phyloP scores from a whole-genome alignment of 2,329 filamentous ascomycete species.

The Decorospora gaudefroyi region DNA sequence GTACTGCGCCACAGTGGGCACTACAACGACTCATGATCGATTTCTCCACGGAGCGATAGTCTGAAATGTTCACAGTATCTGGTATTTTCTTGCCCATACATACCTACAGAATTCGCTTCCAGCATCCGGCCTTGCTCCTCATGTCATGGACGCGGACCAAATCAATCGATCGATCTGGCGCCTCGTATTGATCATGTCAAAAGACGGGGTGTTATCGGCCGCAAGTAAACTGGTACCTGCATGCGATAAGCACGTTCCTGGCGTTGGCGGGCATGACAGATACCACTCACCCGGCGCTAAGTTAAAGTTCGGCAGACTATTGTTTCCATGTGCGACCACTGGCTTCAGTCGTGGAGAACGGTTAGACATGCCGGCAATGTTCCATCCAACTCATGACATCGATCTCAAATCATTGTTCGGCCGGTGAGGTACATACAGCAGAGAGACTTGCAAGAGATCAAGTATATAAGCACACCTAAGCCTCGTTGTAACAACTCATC shows the following conservation, averaged over 20 bases:
- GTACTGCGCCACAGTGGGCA: background rate
- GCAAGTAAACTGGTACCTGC: slow-evolving; percentile 6
- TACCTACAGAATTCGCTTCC: too few relatives aligned
- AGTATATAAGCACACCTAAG: slow-evolving; percentile 10
- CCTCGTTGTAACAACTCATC: slow-evolving; percentile 2
- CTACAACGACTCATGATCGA: slow-evolving; percentile 3
- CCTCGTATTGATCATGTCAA: background rate
- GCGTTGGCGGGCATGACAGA: slow-evolving; percentile 12
- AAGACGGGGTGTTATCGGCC: background rate
- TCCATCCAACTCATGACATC: slow-evolving; percentile 11
- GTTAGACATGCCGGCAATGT: slow-evolving; percentile 7
- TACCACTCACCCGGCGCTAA: slow-evolving; percentile 11
- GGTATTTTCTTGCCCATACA: too few relatives aligned
- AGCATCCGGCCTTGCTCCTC: too few relatives aligned
- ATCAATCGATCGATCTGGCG: too few relatives aligned
- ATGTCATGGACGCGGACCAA: too few relatives aligned
- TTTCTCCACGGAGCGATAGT: background rate
- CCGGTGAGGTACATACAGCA: background rate
- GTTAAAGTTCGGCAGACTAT: slow-evolving; percentile 12
- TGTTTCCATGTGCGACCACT: slow-evolving; percentile 8
- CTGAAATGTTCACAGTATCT: too few relatives aligned
- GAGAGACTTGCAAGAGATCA: background rate
- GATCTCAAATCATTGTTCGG: slow-evolving; percentile 8
- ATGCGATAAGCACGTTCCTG: slow-evolving; percentile 8
- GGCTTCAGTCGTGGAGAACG: slow-evolving; percentile 9